Conservation (phyloP, 345 rosid species). For the Odontarrhena argentea region DNA sequence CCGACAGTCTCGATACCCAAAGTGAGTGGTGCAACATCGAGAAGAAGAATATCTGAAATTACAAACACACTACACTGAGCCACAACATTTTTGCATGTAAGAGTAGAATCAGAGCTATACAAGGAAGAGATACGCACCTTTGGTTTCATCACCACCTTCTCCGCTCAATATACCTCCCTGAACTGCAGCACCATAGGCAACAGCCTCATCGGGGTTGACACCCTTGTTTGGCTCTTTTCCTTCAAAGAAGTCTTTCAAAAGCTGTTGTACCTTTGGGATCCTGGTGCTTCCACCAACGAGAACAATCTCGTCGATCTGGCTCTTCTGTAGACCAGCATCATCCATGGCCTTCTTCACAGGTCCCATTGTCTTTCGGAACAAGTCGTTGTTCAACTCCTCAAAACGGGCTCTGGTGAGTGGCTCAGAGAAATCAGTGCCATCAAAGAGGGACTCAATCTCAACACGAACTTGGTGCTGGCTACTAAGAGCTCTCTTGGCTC, state of each 20-base stretch:
- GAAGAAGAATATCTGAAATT: conserved; percentile 81
- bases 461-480: conserved; percentile 99
- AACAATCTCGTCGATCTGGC: conserved; percentile 94
- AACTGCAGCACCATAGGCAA: conserved; percentile 98
- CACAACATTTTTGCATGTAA: not conserved
- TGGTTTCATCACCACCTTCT: conserved; percentile 99
- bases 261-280: conserved; percentile 98
- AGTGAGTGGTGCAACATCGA: conserved; percentile 95
- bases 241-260: conserved; percentile 89
- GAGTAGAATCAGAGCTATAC: not conserved
- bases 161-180: conserved; percentile 99
- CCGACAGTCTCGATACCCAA: conserved; percentile 97
- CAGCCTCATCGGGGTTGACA: conserved; percentile 99
- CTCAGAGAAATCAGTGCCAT: conserved; percentile 92
- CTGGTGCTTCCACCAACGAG: conserved; percentile 99
- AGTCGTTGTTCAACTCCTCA: conserved; percentile 93
- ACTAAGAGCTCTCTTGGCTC: conserved; percentile 99
- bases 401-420: conserved; percentile 98
- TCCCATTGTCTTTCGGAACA: conserved; percentile 99
- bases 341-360: conserved; percentile 99
- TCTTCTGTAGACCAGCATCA: conserved; percentile 87
- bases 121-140: conserved; percentile 54
- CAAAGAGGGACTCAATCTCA: conserved; percentile 93
- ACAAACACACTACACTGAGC: not conserved
- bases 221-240: conserved; percentile 99